These are phyloP conservation scores for Schwanniomyces sp. DNA, from an alignment of 805 yeast species.

Conservation along the genomic window DNA sequence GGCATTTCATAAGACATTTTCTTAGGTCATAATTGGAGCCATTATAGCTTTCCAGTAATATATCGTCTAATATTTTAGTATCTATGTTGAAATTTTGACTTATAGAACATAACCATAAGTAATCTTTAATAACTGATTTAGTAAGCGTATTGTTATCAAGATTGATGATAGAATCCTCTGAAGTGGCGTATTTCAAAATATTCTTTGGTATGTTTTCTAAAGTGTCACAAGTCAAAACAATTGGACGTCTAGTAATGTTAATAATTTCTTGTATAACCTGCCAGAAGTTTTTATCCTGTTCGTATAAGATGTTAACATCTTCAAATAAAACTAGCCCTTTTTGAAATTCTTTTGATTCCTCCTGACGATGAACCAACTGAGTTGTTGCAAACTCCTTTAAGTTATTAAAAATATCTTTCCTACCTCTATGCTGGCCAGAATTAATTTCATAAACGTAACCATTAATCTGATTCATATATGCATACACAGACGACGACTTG, in stretches of 20 bases:
- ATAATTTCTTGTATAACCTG: conserved; percentile 60
- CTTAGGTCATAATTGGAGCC: conserved; percentile 44
- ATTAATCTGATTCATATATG: conserved; percentile 58
- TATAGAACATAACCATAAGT: conserved; percentile 41
- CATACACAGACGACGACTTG: conserved; percentile 71
- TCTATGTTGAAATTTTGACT: conserved; percentile 35
- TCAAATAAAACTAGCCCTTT: conserved; percentile 77
- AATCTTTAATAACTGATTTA: conserved; percentile 23
- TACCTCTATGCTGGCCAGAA: conserved; percentile 68
- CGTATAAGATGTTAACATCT: conserved; percentile 81
- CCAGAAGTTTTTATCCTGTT: conserved; percentile 83
- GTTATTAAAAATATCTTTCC: conserved; percentile 63
- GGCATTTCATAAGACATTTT: conserved; percentile 45
- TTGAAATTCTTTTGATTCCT: conserved; percentile 32
- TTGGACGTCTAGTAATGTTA: conserved; percentile 63
- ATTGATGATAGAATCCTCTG: conserved; percentile 39
- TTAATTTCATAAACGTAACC: conserved; percentile 84
- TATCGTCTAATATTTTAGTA: conserved; percentile 20
- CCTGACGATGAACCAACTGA: conserved; percentile 59
- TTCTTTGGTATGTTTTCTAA: conserved; percentile 46
- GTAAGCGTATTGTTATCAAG: conserved; percentile 19
- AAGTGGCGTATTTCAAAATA: conserved; percentile 45
- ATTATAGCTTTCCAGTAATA: conserved; percentile 19
- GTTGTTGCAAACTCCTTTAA: conserved; percentile 83
- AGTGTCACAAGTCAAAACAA: conserved; percentile 64